phyloP scores from a whole-genome alignment of 768 basidiomycete species.

The Termitomyces eurrhizus region DNA sequence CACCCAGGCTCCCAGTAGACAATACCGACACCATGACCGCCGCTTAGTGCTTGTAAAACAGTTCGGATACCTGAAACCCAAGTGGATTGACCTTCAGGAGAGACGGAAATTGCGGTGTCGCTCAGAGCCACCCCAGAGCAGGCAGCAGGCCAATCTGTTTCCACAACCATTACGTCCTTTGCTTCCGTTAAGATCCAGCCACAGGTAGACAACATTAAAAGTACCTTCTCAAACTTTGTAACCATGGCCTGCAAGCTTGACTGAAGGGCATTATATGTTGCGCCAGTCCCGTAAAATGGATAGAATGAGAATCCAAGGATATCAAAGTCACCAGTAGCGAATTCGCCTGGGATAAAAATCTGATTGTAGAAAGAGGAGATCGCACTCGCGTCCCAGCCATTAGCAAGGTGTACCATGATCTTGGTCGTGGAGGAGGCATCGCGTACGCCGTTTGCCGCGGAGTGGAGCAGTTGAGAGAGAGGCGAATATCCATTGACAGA shows the following conservation, averaged over 20 bases:
- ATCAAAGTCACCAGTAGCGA: conserved; percentile 48
- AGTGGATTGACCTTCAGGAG: conserved; percentile 45
- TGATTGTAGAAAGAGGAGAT: conserved; percentile 47
- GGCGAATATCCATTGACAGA: conserved; percentile 48
- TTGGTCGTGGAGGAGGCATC: conserved; percentile 42
- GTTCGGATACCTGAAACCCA: conserved; percentile 51
- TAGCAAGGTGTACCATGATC: conserved; percentile 57
- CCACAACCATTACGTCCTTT: conserved; percentile 54
- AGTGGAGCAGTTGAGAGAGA: conserved; percentile 57
- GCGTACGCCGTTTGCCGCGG: conserved; percentile 52
- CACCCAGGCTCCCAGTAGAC: conserved; percentile 70
- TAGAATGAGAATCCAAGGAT: conserved; percentile 64
- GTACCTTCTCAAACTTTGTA: conserved; percentile 46
- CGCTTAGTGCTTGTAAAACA: conserved; percentile 41
- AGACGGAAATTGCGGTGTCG: conserved; percentile 42
- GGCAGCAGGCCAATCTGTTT: conserved; percentile 58
- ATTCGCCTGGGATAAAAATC: conserved; percentile 50
- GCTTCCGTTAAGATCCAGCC: not conserved
- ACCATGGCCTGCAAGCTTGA: conserved; percentile 48
- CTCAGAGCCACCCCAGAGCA: conserved; percentile 45
- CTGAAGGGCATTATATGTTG: conserved; percentile 48
- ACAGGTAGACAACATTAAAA: not conserved
- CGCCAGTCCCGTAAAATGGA: conserved; percentile 56
- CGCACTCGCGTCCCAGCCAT: conserved; percentile 51
- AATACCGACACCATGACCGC: conserved; percentile 44